Evolutionary conservation across 495 filamentous ascomycete genomes (phyloP).

Genomic region (Daldinia concentrica): DNA sequence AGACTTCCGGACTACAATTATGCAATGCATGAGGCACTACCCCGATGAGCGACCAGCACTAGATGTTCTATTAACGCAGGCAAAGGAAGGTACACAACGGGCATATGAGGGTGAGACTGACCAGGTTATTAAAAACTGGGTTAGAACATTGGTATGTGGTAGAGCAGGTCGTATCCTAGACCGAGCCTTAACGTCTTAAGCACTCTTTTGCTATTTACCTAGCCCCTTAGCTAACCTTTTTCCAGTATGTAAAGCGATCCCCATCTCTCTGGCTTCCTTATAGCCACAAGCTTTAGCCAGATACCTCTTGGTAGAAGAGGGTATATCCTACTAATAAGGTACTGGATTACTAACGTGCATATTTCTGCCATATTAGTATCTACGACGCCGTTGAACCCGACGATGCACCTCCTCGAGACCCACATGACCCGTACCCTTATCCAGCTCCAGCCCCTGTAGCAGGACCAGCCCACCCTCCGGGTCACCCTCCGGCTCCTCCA

Average conservation of each 20-base stretch:
- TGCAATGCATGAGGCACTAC: conserved; percentile 27
- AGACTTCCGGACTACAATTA: conserved; percentile 18
- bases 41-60: conserved; percentile 14
- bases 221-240: neutral
- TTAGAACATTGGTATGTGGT: conserved; percentile 14
- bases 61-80: conserved; percentile 3
- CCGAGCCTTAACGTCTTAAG: neutral
- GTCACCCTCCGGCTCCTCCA: neutral
- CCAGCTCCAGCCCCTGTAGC: neutral
- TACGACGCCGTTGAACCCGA: neutral
- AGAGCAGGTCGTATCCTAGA: neutral
- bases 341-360: neutral
- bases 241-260: neutral
- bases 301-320: neutral
- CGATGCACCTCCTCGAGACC: neutral
- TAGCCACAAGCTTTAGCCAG: neutral
- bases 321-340: neutral
- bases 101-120: conserved; percentile 7
- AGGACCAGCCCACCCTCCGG: too few relatives aligned
- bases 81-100: neutral
- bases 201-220: neutral
- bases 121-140: conserved; percentile 11
- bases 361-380: neutral
- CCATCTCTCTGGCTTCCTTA: neutral
- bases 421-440: neutral